A percentile compares a stretch with the other conserved stretches of the same genome.
Evolutionary conservation across 805 yeast genomes (phyloP).

Genomic region (Saccharomyces mikatae): DNA sequence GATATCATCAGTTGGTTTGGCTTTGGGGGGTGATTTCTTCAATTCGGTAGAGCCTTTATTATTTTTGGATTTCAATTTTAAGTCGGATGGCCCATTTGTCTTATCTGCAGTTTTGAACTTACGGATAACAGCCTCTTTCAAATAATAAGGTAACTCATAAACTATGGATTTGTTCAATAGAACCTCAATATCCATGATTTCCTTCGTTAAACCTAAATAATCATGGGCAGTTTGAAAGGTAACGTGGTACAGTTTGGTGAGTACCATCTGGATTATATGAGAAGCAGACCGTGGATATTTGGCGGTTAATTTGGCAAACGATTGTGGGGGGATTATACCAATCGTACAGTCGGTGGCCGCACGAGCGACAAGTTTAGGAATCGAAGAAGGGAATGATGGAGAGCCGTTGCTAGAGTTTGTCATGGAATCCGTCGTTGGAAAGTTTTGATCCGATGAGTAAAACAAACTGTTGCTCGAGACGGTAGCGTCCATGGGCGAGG

Average conservation of each 20-base stretch:
- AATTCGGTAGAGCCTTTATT: background rate
- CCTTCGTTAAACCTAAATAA: constrained; percentile 77
- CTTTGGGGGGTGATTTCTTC: background rate
- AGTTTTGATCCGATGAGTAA: background rate
- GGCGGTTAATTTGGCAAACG: constrained; percentile 62
- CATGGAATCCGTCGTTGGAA: background rate
- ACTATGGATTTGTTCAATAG: constrained; percentile 45
- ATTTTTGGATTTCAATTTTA: background rate
- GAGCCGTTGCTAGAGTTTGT: background rate
- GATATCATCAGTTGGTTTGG: background rate
- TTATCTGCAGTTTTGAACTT: constrained; percentile 26
- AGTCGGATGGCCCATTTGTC: background rate
- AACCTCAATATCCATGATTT: constrained; percentile 69
- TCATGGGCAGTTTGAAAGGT: constrained; percentile 85
- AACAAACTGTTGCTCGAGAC: background rate
- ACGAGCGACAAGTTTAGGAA: constrained; percentile 54
- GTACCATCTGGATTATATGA: constrained; percentile 86
- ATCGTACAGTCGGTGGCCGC: constrained; percentile 74
- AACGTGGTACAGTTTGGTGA: constrained; percentile 79
- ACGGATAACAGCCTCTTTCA: constrained; percentile 49
- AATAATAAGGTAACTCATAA: constrained; percentile 53
- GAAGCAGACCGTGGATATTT: constrained; percentile 86
- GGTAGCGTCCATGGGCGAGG: background rate
- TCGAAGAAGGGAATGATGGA: background rate
- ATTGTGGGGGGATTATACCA: constrained; percentile 82